Evolutionary conservation across 805 yeast genomes (phyloP).

Genomic region (Candida parachauliodes): DNA sequence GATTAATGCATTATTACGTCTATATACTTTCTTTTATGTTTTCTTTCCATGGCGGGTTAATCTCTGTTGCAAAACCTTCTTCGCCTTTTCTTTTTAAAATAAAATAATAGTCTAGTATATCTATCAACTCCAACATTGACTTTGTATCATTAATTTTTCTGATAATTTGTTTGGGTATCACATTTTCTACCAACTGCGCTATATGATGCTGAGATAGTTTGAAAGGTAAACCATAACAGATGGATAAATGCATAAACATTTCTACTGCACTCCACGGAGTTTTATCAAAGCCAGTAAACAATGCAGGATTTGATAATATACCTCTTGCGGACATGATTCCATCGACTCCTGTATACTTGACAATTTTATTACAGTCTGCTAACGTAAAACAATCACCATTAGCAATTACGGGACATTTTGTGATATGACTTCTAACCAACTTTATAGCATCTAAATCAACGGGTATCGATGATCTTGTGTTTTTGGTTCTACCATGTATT

Average conservation of each 20-base stretch:
- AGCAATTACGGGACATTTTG: constrained; percentile 79
- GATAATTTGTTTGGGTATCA: constrained; percentile 26
- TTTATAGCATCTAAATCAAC: constrained; percentile 81
- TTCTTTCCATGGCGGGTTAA: constrained; percentile 21
- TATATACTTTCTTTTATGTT: too few relatives aligned
- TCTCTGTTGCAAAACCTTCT: constrained; percentile 57
- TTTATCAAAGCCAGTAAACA: constrained; percentile 67
- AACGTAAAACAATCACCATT: constrained; percentile 89
- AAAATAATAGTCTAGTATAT: constrained; percentile 77
- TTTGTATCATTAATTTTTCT: constrained; percentile 60
- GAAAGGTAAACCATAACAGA: constrained; percentile 81
- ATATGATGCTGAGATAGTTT: constrained; percentile 84
- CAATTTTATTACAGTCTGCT: constrained; percentile 62
- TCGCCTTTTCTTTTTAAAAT: constrained; percentile 66
- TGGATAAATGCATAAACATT: constrained; percentile 70
- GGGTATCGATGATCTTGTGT: constrained; percentile 80
- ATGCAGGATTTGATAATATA: constrained; percentile 76
- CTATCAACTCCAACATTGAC: constrained; percentile 61
- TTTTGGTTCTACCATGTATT: constrained; percentile 87
- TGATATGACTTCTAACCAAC: constrained; percentile 49
- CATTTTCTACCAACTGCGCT: constrained; percentile 75
- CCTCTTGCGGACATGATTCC: constrained; percentile 98
- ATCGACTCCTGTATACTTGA: constrained; percentile 67
- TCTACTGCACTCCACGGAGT: constrained; percentile 95
- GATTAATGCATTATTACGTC: not conserved